Evolutionary conservation across 306 rosid genomes (phyloP).

Genomic region (Prosopis cineraria): DNA sequence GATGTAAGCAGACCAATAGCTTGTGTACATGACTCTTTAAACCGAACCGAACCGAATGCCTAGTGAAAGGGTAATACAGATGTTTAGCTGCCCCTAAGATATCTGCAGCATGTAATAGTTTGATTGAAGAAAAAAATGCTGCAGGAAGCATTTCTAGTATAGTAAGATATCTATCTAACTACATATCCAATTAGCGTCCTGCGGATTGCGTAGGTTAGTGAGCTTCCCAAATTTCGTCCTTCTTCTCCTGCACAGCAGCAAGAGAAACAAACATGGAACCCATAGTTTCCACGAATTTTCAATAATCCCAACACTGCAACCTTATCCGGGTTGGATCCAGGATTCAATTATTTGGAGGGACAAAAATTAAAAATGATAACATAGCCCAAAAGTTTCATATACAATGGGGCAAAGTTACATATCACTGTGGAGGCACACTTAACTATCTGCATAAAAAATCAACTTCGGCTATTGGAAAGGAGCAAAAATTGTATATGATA

Average conservation of each 20-base stretch:
- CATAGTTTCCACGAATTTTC: neutral
- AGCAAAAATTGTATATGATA: neutral
- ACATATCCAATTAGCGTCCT: neutral
- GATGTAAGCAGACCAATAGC: conserved; percentile 13
- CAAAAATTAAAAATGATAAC: neutral
- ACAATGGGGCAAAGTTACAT: neutral
- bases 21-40: neutral
- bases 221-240: neutral
- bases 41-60: neutral
- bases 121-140: neutral
- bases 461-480: neutral
- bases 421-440: neutral
- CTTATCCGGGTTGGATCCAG: neutral
- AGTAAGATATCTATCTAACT: neutral
- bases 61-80: neutral
- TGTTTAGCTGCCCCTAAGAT: neutral
- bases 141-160: neutral
- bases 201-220: neutral
- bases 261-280: neutral
- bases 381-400: neutral
- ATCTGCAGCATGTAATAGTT: neutral
- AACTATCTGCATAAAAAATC: neutral
- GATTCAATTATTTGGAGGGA: neutral
- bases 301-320: neutral
- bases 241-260: neutral